Base-by-base conservation (phyloP, 2,329 filamentous ascomycete genomes). In the Arthrocladium fulminans region DNA sequence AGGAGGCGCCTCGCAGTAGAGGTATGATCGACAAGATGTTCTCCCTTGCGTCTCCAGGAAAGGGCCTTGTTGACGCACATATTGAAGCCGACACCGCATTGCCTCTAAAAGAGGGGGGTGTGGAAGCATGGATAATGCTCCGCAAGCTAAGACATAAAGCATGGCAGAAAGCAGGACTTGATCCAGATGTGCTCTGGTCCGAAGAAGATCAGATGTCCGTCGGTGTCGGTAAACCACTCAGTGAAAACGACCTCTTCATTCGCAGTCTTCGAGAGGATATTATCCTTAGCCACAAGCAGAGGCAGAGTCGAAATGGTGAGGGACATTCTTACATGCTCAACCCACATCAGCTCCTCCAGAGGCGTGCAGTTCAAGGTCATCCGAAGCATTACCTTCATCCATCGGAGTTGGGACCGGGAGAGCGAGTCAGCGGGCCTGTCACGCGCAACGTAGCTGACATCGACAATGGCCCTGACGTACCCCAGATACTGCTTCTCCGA, bases 101-200 rank as follows among this genome's bases (percentile, higher is more conserved):
- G 17, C 70, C 69, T 1, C 50, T 73, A 1, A 67, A 69, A 47
- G 70, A 73, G 44, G 70, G 70, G 13, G 70, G 70, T n/a, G 64
- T 66, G 38, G 69, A 73, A 59, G 70, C 69, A 9, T 73, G 70
- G 70, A 65, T 68, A 41, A 71, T 72, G 70, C 66, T 73, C 48
- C 66, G 68, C 25, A 61, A 68, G 13, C 61, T 73, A 17, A 68
- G 70, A 3, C 66, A 69, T 35, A 69, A 71, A 40, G 69, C 68
- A 39, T 73, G 70, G 70, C 66, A 70, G 51, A 71, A 68, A 52
- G 70, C 69, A 9, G 69, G 70, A 2, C 64, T 73, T 2, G 65
- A 73, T 56, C 70, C 70, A 0, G 60, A 66, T 19, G 62, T 68
- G 23, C 59, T 72, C 10, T 73, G 70, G 70, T 71, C 70, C 1